Base-by-base conservation (phyloP, 2,329 filamentous ascomycete species). In the Pseudogymnoascus sp. region DNA sequence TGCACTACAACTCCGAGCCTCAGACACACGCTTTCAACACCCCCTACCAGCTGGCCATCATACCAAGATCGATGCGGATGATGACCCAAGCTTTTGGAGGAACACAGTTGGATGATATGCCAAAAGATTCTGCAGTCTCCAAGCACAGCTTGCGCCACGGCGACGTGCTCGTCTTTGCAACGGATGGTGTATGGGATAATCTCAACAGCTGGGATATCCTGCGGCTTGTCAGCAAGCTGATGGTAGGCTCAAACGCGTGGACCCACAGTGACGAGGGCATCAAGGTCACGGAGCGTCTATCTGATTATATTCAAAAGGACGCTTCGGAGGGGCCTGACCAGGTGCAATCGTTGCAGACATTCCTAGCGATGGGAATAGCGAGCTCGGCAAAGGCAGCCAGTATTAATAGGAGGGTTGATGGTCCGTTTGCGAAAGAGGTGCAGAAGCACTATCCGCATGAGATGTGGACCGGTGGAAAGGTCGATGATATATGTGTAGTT, bases 11-110 rank as follows among this genome's bases (percentile, higher is more conserved):
- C 72, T 96, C 92, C 1, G 84, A 87, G 59, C 89, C 91, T 23
- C 95, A 99, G 76, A 97, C 92, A 0, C 95, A 99, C 75, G 92
- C 88, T 46, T 99, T 99, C 82, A 99, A 99, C 76, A 97, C 95
- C 0, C 95, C 95, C 0, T 99, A 90, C 73, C 95, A 99, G 75
- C 83, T 99, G 42, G 93, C 91, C 62, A 87, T 96, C 62, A 88
- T 97, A 7, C 93, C 95, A 0, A 84, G 88, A 3, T 85, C 84
- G 69, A 88, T 96, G 76, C 83, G 91, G 63, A 84, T 86, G 21
- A 90, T 95, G 70, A 88, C 92, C 70, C 85, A 87, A 11, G 85
- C 91, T 29, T 97, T 96, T 74, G 93, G 93, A 19, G 91, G 91
- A 50, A 81, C 84, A 1, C 89, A 89, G 66, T 83, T 96, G 26